Evolutionary conservation across 179 eudicot genomes (phyloP), one percentile per base, ranked within the genome.

Genomic region (Silene noctiflora): DNA sequence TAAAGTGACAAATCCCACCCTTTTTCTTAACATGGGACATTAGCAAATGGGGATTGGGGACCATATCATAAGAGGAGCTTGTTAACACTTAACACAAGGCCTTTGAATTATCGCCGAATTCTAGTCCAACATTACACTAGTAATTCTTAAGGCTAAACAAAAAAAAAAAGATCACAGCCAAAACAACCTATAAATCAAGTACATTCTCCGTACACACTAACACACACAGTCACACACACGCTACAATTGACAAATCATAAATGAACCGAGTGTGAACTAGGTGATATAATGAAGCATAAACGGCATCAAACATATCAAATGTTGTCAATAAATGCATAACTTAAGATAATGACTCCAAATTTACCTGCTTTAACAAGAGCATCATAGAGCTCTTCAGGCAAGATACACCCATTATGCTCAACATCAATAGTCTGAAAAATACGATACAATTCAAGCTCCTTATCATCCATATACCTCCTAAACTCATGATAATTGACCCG

Each of bases 351-450:
- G 20, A 29, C 13, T 20, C 51, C 39, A 29, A 64, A 24, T 24
- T 83, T 90, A 94, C 97, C 98, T 88, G 98, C 90, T 83, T 90
- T 91, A 68, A 88, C 83, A 79, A 94, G 97, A 27, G 98, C 98
- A 88, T 90, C 98, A 88, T 87, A 90, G 17, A 94, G 90, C 86
- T 90, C 98, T 85, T 91, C 97, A 1, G 98, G 97, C 85, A 88
- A 79, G 73, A 94, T 94, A 75, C 96, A 91, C 2, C 98, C 98
- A 81, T 84, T 94, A 63, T 94, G 98, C 76, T 91, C 94, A 13
- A 94, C 97, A 84, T 94, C 98, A 84, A 94, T 94, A 1, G 92
- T 92, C 75, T 94, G 97, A 72, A 94, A 94, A 86, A 94, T 92
- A 39, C 87, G 83, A 87, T 94, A 94, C 64, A 94, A 83, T 75